Evolutionary conservation across 352 stramenopile genomes (phyloP).

Genomic region (Phytophthora litchii): DNA sequence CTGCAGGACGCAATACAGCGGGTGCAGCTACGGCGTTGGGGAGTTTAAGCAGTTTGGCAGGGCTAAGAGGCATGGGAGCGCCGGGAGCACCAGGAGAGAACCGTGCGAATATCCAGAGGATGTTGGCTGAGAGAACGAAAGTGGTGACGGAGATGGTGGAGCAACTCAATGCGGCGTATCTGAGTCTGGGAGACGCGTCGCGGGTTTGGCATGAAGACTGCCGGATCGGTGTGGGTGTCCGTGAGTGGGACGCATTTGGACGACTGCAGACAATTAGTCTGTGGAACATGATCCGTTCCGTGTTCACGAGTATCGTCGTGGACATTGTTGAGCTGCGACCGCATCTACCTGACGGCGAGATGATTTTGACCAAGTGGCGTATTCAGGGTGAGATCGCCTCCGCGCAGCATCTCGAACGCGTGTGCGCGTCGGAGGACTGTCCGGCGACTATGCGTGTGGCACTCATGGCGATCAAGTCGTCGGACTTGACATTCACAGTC

Average conservation of each 20-base stretch:
- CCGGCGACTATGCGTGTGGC: slow-evolving; percentile 67
- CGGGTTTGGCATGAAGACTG: slow-evolving; percentile 81
- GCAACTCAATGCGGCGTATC: slow-evolving; percentile 68
- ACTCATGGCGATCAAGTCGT: slow-evolving; percentile 80
- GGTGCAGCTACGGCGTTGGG: slow-evolving; percentile 33
- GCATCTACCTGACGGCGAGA: slow-evolving; percentile 76
- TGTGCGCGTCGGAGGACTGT: slow-evolving; percentile 75
- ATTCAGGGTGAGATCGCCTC: slow-evolving; percentile 81
- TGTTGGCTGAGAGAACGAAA: slow-evolving; percentile 71
- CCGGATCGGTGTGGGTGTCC: slow-evolving; percentile 72
- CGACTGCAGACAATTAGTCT: slow-evolving; percentile 75
- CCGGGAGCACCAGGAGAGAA: slow-evolving; percentile 13
- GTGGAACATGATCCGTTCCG: slow-evolving; percentile 83
- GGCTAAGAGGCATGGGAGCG: slow-evolving; percentile 9
- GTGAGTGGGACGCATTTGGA: slow-evolving; percentile 81
- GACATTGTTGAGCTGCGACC: slow-evolving; percentile 83
- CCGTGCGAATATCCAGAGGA: slow-evolving; percentile 51
- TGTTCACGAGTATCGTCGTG: slow-evolving; percentile 77
- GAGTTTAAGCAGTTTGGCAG: slow-evolving; percentile 23
- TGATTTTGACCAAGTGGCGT: slow-evolving; percentile 87
- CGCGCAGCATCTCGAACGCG: slow-evolving; percentile 57
- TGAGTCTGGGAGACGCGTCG: slow-evolving; percentile 69
- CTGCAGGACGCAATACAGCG: slow-evolving; percentile 12
- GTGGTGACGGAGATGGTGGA: slow-evolving; percentile 86
- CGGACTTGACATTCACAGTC: slow-evolving; percentile 83